Percentiles rank a stretch among this genome's conserved stretches.
Conservation (phyloP, 2,329 filamentous ascomycete species). For the Beauveria sp. region DNA sequence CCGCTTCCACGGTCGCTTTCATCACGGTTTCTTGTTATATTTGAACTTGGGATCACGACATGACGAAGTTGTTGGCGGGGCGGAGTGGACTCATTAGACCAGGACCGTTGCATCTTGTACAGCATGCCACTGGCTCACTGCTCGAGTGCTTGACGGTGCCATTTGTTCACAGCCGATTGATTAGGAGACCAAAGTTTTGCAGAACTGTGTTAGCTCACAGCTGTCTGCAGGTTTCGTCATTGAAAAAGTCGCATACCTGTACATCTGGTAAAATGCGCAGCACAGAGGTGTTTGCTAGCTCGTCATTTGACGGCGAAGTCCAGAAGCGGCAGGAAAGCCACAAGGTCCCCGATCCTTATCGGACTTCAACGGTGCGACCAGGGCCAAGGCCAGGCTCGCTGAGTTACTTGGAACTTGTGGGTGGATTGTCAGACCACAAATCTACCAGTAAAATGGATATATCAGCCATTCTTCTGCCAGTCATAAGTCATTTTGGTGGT, state of each 20-base stretch:
- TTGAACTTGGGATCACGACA: not conserved
- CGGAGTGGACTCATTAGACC: not conserved
- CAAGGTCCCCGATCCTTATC: conserved; percentile 9
- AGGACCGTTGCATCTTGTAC: conserved; percentile 1
- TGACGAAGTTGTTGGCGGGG: not conserved
- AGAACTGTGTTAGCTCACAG: not conserved
- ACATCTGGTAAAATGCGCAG: not conserved
- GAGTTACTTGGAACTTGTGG: not conserved
- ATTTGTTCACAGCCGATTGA: no score
- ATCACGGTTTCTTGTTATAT: not conserved
- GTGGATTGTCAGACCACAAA: conserved; percentile 8
- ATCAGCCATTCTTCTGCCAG: conserved; percentile 3
- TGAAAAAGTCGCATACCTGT: not conserved
- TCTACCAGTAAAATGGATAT: not conserved
- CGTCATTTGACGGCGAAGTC: not conserved
- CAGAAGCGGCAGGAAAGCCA: not conserved
- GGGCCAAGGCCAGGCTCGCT: not conserved
- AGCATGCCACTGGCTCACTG: not conserved
- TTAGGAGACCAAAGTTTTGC: not conserved
- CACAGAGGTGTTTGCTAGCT: not conserved
- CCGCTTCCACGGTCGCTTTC: not conserved
- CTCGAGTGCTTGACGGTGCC: not conserved
- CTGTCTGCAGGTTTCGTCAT: not conserved
- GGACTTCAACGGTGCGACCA: conserved; percentile 8
- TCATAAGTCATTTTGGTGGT: conserved; percentile 1